Conservation (phyloP, 2,329 filamentous ascomycete species). For the Sporothrix phasma region DNA sequence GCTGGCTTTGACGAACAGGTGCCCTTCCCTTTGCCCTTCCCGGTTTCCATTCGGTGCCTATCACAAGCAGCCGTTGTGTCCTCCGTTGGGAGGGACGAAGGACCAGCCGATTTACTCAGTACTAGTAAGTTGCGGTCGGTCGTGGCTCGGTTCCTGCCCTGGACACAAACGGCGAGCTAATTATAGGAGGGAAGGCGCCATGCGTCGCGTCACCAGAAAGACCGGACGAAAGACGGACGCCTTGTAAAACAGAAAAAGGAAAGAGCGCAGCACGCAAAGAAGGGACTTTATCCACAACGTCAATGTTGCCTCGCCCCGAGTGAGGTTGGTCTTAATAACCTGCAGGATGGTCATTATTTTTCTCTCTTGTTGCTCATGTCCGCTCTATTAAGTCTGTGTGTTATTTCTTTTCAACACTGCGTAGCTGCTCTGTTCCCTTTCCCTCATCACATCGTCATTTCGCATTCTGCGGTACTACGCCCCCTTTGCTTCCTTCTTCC, state of each 20-base stretch:
- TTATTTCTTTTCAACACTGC: background rate
- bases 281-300: slow-evolving; percentile 1
- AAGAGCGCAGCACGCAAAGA: background rate
- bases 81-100: background rate
- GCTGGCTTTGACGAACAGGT: background rate
- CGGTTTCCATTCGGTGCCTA: background rate
- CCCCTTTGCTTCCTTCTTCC: background rate
- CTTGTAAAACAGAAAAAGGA: background rate
- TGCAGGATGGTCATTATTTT: background rate
- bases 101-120: background rate
- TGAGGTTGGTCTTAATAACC: slow-evolving; percentile 1
- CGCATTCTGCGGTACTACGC: background rate
- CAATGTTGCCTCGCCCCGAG: background rate
- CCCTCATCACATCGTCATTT: background rate
- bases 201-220: no score
- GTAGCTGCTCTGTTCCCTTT: background rate
- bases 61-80: background rate
- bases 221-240: background rate
- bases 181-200: background rate
- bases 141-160: background rate
- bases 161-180: background rate
- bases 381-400: no score
- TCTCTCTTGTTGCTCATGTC: background rate
- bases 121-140: background rate
- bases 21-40: background rate